A percentile compares a stretch with the other conserved stretches of the same genome.
Conservation (phyloP, 805 yeast species). For the Brettanomyces bruxellensis region DNA sequence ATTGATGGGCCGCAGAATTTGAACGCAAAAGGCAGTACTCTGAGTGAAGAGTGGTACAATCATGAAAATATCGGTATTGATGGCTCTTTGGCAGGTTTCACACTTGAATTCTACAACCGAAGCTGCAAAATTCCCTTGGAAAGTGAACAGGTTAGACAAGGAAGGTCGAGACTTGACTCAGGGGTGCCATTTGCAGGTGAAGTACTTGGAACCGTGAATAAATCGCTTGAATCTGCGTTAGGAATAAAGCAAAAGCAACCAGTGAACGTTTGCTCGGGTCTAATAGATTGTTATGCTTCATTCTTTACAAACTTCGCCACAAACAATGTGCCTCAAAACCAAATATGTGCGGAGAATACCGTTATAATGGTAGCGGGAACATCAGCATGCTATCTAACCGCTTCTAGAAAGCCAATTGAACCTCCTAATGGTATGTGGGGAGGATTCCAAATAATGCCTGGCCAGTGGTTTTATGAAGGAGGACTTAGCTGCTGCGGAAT, state of each 20-base stretch:
- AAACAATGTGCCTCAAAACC: background rate
- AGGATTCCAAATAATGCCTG: constrained; percentile 34
- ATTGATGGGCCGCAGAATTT: constrained; percentile 8
- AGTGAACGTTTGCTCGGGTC: constrained; percentile 33
- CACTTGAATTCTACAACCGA: constrained; percentile 3
- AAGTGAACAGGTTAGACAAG: constrained; percentile 22
- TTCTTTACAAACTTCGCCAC: constrained; percentile 34
- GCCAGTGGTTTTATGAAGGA: constrained; percentile 34
- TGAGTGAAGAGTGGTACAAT: background rate
- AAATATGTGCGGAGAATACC: constrained; percentile 8
- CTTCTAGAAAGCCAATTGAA: constrained; percentile 10
- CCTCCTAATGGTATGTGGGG: constrained; percentile 48
- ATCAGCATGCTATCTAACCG: constrained; percentile 43
- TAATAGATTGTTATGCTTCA: constrained; percentile 53
- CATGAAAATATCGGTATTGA: constrained; percentile 33
- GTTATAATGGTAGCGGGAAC: constrained; percentile 54
- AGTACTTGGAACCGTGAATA: constrained; percentile 15
- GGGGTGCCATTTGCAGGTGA: constrained; percentile 25
- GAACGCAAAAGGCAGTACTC: background rate
- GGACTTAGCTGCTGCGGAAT: constrained; percentile 56
- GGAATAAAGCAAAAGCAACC: background rate
- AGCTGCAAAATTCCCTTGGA: constrained; percentile 7
- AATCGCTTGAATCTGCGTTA: constrained; percentile 1
- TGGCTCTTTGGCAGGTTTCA: constrained; percentile 52
- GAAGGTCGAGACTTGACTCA: constrained; percentile 12